Evolutionary conservation across 345 rosid species (phyloP).

Genomic region (Salix arbutifolia): DNA sequence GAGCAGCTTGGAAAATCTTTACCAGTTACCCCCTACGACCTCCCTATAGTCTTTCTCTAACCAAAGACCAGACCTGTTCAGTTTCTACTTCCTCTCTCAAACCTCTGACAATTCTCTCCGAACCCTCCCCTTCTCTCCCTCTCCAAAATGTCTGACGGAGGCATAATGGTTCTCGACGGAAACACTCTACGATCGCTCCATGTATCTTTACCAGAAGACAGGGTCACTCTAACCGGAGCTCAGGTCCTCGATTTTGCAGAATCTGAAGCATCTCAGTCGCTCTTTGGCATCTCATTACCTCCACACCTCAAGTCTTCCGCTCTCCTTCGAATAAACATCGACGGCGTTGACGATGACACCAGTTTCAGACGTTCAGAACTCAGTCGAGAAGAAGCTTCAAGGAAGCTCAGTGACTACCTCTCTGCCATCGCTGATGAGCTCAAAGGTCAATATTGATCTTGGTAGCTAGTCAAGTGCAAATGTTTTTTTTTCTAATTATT

Average conservation of each 20-base stretch:
- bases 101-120: neutral
- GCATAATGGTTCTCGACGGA: slow-evolving; percentile 64
- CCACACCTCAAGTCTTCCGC: slow-evolving; percentile 48
- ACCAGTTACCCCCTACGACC: neutral
- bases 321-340: slow-evolving; percentile 36
- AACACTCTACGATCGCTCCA: slow-evolving; percentile 49
- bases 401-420: slow-evolving; percentile 43
- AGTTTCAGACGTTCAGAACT: slow-evolving; percentile 39
- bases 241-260: slow-evolving; percentile 59
- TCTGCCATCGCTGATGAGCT: slow-evolving; percentile 60
- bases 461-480: neutral
- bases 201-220: slow-evolving; percentile 35
- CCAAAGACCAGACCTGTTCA: neutral
- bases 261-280: slow-evolving; percentile 44
- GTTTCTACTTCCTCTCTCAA: neutral
- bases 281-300: slow-evolving; percentile 61
- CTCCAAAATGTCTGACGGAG: slow-evolving; percentile 53
- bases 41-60: neutral
- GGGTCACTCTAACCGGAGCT: slow-evolving; percentile 42
- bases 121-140: neutral
- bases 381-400: slow-evolving; percentile 32
- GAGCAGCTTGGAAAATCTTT: neutral
- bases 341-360: slow-evolving; percentile 27
- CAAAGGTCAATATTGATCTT: slow-evolving; percentile 34
- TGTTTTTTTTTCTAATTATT: neutral